Evolutionary conservation across 2,329 filamentous ascomycete species (phyloP).

Genomic region (Diplodia intermedia): DNA sequence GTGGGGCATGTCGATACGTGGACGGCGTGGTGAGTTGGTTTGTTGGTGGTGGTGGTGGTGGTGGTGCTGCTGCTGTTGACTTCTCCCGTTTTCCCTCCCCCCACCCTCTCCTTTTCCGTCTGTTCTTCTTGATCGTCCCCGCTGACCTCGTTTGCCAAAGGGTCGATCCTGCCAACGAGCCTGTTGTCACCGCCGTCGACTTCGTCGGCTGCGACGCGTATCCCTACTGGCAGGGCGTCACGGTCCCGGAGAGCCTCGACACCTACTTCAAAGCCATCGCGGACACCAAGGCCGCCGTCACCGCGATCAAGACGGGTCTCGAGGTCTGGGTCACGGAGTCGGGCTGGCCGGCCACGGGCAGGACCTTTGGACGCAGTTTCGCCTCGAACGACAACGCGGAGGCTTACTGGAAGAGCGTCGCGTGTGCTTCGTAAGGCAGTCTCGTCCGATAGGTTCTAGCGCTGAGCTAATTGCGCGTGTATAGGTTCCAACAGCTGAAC

Average conservation of each 20-base stretch:
- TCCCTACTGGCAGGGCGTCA: slow-evolving; percentile 47
- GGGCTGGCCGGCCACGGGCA: slow-evolving; percentile 30
- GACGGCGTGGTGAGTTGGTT: slow-evolving; percentile 45
- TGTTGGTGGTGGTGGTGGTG: too few species aligned
- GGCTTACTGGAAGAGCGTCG: slow-evolving; percentile 43
- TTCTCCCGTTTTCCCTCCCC: slow-evolving; percentile 38
- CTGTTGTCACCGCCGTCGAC: slow-evolving; percentile 46
- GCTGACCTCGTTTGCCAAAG: slow-evolving; percentile 74
- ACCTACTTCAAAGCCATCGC: slow-evolving; percentile 42
- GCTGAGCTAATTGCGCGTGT: slow-evolving; percentile 34
- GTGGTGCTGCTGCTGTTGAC: too few species aligned
- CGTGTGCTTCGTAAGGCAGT: slow-evolving; percentile 58
- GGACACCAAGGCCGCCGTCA: slow-evolving; percentile 42
- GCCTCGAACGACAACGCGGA: slow-evolving; percentile 28
- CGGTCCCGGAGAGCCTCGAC: slow-evolving; percentile 42
- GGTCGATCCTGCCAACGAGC: slow-evolving; percentile 54
- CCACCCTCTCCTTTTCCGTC: slow-evolving; percentile 39
- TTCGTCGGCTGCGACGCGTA: slow-evolving; percentile 49
- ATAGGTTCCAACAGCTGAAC: slow-evolving; percentile 64
- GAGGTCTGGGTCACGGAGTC: slow-evolving; percentile 49
- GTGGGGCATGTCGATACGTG: slow-evolving; percentile 50
- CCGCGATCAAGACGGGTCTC: slow-evolving; percentile 38
- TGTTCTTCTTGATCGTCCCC: too few species aligned
- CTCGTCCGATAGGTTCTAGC: background rate
- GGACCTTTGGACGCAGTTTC: slow-evolving; percentile 19